Evolutionary conservation across 2,329 filamentous ascomycete species (phyloP).

Genomic region (Drechslerella coelobrocha): DNA sequence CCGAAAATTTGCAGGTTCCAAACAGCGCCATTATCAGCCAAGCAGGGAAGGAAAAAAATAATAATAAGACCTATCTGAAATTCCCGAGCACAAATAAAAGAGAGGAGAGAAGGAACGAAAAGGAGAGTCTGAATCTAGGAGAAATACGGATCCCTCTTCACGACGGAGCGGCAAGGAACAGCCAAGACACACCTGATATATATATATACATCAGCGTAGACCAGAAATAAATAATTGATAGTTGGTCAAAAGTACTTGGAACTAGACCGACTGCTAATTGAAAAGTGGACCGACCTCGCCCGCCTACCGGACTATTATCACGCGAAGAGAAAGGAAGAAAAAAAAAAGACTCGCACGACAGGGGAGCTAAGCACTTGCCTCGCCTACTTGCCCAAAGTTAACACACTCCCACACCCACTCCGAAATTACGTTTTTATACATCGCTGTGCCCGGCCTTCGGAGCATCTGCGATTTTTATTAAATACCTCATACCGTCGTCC

Average conservation of each 20-base stretch:
- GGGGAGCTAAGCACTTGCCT: slow-evolving; percentile 5
- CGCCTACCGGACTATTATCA: slow-evolving; percentile 50
- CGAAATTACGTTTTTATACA: slow-evolving; percentile 2
- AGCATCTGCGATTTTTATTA: slow-evolving; percentile 43
- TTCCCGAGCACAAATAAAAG: too few species aligned
- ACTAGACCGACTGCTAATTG: not conserved
- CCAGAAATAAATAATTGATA: too few species aligned
- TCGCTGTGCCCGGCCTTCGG: slow-evolving; percentile 21
- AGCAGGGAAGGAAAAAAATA: too few species aligned
- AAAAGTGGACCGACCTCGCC: slow-evolving; percentile 29
- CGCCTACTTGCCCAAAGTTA: not conserved
- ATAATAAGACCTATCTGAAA: too few species aligned
- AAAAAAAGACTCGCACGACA: slow-evolving; percentile 22
- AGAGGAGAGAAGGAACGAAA: too few species aligned
- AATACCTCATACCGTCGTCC: slow-evolving; percentile 49
- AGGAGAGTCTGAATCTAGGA: not conserved
- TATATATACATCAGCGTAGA: too few species aligned
- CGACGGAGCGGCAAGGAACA: not conserved
- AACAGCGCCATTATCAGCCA: not conserved
- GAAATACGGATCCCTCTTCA: not conserved
- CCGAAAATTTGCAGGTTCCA: not conserved
- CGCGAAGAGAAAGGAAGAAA: slow-evolving; percentile 14
- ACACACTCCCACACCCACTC: too few species aligned
- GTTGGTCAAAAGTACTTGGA: too few species aligned
- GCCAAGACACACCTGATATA: slow-evolving; percentile 19